Conservation (phyloP, 2,329 filamentous ascomycete species). For the Cladosporium sp. region DNA sequence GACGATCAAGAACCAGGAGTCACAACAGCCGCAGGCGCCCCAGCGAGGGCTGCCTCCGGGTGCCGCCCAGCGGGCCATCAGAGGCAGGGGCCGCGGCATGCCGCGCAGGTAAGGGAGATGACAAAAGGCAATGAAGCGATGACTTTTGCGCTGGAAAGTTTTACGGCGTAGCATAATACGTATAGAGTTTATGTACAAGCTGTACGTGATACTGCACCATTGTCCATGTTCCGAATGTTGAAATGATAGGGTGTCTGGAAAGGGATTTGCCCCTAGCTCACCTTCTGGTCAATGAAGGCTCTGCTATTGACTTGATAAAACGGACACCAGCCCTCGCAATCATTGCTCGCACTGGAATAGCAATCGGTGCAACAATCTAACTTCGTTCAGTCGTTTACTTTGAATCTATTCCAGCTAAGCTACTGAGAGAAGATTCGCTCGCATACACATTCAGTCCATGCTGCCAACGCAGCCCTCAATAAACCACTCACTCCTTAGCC, state of each 20-base stretch:
- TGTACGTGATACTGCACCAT: neutral
- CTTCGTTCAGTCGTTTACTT: no score
- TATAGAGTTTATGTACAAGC: slow-evolving; percentile 10
- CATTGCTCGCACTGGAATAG: no score
- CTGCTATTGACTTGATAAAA: no score
- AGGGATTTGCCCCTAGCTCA: no score
- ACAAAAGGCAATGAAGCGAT: neutral
- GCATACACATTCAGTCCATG: no score
- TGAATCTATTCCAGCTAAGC: no score
- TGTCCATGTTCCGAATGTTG: neutral
- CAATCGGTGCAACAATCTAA: no score
- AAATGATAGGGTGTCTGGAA: no score
- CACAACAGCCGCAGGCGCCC: slow-evolving; percentile 73
- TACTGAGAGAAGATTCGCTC: no score
- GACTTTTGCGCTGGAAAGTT: neutral
- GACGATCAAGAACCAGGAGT: slow-evolving; percentile 97
- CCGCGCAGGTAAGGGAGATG: slow-evolving; percentile 57
- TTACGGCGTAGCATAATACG: slow-evolving; percentile 4
- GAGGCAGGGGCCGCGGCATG: slow-evolving; percentile 83
- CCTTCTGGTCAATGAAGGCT: no score
- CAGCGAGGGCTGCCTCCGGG: slow-evolving; percentile 55
- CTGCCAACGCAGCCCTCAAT: no score
- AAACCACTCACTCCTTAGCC: slow-evolving; percentile 13
- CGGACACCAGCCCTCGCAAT: no score
- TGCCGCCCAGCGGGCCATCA: slow-evolving; percentile 81